Conservation (phyloP, 2,329 filamentous ascomycete species). For the Ambrosiella cleistominuta region DNA sequence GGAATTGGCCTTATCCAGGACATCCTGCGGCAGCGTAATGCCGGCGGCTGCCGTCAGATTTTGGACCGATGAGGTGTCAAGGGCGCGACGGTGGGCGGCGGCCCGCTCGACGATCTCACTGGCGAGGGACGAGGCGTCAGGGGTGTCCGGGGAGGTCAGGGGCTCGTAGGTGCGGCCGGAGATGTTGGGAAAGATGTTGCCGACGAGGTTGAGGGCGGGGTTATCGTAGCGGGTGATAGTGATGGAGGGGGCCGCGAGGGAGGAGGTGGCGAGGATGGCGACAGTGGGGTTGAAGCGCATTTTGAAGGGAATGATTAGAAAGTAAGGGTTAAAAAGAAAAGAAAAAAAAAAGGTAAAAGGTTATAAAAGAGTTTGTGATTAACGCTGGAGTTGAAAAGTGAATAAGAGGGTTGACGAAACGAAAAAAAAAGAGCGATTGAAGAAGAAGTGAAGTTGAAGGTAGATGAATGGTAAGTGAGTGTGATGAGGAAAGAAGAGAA, state of each 20-base stretch:
- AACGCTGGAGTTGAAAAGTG: not conserved
- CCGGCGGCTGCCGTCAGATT: not conserved
- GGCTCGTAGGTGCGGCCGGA: not conserved
- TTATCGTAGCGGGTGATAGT: not conserved
- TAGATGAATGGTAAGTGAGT: not conserved
- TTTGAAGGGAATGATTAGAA: slow-evolving; percentile 2
- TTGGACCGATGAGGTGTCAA: not conserved
- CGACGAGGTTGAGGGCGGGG: not conserved
- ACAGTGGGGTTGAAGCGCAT: slow-evolving; percentile 10
- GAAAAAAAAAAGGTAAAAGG: not conserved
- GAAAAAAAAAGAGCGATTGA: slow-evolving; percentile 1
- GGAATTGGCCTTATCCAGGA: slow-evolving; percentile 1
- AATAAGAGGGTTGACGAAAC: slow-evolving; percentile 1
- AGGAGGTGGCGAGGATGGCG: slow-evolving; percentile 5
- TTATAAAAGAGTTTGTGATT: not conserved
- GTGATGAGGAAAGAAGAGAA: slow-evolving; percentile 5
- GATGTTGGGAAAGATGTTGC: not conserved
- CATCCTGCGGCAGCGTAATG: slow-evolving; percentile 2
- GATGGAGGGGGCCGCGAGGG: slow-evolving; percentile 3
- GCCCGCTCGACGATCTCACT: not conserved
- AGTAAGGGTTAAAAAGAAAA: not conserved
- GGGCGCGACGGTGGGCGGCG: not conserved
- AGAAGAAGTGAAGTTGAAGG: slow-evolving; percentile 1
- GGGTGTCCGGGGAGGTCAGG: not conserved
- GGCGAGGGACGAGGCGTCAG: not conserved